Evolutionary conservation across 768 basidiomycete species (phyloP).

Genomic region (Pulveroboletus ravenelii): DNA sequence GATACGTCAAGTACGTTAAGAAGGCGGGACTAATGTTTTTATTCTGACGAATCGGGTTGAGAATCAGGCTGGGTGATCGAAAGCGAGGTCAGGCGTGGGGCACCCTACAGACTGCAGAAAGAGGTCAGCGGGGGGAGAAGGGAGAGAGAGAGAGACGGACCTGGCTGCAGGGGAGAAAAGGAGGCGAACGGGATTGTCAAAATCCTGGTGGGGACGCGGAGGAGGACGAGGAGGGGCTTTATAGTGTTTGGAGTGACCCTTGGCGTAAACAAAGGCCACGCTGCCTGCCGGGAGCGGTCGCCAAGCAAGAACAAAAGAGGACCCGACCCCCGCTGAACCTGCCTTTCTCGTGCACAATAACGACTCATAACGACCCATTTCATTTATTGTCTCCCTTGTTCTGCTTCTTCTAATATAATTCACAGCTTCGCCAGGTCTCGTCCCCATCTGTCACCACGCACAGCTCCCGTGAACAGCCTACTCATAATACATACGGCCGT

Average conservation of each 20-base stretch:
- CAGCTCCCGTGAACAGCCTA: conserved; percentile 43
- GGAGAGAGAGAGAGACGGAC: conserved; percentile 9
- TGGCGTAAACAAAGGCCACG: conserved; percentile 10
- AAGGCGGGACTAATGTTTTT: background rate
- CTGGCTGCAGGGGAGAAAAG: conserved; percentile 27
- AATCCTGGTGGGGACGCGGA: conserved; percentile 25
- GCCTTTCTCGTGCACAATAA: conserved; percentile 32
- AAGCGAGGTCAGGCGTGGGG: conserved; percentile 6
- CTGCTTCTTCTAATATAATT: conserved; percentile 12
- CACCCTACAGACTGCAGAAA: conserved; percentile 24
- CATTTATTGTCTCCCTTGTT: conserved; percentile 23
- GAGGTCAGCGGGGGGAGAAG: conserved; percentile 8
- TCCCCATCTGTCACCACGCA: conserved; percentile 53
- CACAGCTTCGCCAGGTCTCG: conserved; percentile 30
- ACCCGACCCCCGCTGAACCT: conserved; percentile 5
- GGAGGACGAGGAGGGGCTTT: conserved; percentile 15
- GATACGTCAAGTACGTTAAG: conserved; percentile 25
- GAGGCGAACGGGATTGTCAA: conserved; percentile 32
- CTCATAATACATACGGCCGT: too few relatives aligned
- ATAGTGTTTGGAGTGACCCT: conserved; percentile 17
- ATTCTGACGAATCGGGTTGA: conserved; percentile 16
- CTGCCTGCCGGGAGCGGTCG: conserved; percentile 18
- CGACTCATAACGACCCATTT: conserved; percentile 1
- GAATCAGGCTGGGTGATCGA: conserved; percentile 25
- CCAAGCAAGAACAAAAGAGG: conserved; percentile 32